Conservation (phyloP, 1,284 basidiomycete genomes). For the Ganoderma boninense region DNA sequence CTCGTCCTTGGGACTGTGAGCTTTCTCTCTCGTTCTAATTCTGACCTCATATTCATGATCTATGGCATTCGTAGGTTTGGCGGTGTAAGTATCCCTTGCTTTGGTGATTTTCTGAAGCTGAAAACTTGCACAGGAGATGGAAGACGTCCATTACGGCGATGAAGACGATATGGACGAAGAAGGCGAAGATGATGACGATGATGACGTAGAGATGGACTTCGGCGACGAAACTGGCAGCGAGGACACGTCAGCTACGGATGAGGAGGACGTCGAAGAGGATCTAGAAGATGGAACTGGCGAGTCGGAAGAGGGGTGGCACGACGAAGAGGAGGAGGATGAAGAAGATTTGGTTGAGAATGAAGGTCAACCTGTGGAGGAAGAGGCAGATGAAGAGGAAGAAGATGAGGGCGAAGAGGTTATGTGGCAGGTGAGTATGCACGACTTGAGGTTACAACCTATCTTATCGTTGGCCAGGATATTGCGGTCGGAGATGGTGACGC, state of each 20-base stretch:
- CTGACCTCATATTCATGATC: constrained; percentile 8
- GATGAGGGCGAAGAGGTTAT: constrained; percentile 64
- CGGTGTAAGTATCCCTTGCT: constrained; percentile 66
- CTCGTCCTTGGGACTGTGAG: constrained; percentile 95
- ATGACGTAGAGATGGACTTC: constrained; percentile 89
- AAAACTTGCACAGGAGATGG: constrained; percentile 72
- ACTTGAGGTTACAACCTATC: neutral
- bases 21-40: constrained; percentile 26
- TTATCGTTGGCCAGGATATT: constrained; percentile 57
- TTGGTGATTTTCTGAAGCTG: constrained; percentile 3
- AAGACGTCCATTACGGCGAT: constrained; percentile 71
- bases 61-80: constrained; percentile 61
- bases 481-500: constrained; percentile 48
- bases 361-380: constrained; percentile 59
- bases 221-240: constrained; percentile 84
- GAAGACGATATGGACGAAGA: constrained; percentile 87
- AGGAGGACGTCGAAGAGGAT: constrained; percentile 69
- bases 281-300: constrained; percentile 69
- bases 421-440: constrained; percentile 71
- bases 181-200: constrained; percentile 76
- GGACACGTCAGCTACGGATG: constrained; percentile 76
- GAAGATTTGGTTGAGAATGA: constrained; percentile 66
- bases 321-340: constrained; percentile 72
- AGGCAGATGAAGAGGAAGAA: constrained; percentile 51
- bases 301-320: constrained; percentile 70